Percentiles rank a stretch among this genome's conserved stretches.
Conservation (phyloP, 2,329 filamentous ascomycete genomes). For the Xylariaceae sp. region DNA sequence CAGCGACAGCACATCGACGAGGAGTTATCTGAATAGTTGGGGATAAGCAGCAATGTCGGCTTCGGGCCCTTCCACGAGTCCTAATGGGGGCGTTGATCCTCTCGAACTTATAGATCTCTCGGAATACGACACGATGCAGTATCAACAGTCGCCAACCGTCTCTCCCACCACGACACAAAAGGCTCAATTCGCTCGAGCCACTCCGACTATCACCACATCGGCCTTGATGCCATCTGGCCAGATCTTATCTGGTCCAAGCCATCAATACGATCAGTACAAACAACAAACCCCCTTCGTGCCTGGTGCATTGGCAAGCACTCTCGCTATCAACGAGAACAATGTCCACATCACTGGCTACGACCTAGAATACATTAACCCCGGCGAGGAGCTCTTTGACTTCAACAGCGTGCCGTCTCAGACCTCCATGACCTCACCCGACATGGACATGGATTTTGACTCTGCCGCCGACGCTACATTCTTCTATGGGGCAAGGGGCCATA, state of each 20-base stretch:
- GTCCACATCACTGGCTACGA: conserved; percentile 51
- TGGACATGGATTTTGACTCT: conserved; percentile 64
- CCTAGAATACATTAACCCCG: conserved; percentile 53
- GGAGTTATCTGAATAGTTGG: no score
- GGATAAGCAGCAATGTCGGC: no score
- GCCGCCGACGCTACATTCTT: conserved; percentile 59
- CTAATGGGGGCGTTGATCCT: conserved; percentile 39
- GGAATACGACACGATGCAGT: conserved; percentile 59
- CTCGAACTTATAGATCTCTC: conserved; percentile 59
- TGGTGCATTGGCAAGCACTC: conserved; percentile 74
- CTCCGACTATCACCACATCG: conserved; percentile 52
- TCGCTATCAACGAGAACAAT: conserved; percentile 67
- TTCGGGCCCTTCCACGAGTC: conserved; percentile 21
- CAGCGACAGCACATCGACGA: neutral
- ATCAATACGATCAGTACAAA: conserved; percentile 92
- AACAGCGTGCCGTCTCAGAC: conserved; percentile 61
- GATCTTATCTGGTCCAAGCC: conserved; percentile 74
- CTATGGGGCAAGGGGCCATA: conserved; percentile 67
- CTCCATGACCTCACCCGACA: conserved; percentile 59
- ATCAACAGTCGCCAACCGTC: conserved; percentile 58
- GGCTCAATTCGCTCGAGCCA: conserved; percentile 48
- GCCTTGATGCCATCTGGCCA: conserved; percentile 50
- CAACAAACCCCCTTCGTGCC: conserved; percentile 92
- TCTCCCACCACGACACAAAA: conserved; percentile 54
- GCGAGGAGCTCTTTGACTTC: conserved; percentile 69